A percentile compares a stretch with the other conserved stretches of the same genome.
These are phyloP conservation scores for Poa annua DNA, from an alignment of 176 grass and related monocot genomes.

Conservation along the genomic window DNA sequence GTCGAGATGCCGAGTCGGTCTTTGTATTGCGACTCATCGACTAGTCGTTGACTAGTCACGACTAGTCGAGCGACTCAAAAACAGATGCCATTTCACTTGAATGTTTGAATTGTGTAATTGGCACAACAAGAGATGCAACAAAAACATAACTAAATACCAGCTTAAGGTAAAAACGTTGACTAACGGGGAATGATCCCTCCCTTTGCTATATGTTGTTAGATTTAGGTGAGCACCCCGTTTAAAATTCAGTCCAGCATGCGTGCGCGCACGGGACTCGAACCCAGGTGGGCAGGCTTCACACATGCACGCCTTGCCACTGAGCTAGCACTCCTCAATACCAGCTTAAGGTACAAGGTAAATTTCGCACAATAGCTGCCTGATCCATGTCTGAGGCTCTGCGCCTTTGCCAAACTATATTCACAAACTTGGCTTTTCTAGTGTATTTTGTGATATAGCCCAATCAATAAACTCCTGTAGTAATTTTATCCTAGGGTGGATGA, in stretches of 20 bases:
- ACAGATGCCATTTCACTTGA: conserved; percentile 9
- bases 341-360: conserved; percentile 21
- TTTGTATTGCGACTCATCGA: too few species aligned
- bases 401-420: not conserved
- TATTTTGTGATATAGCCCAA: not conserved
- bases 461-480: not conserved
- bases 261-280: too few species aligned
- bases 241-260: too few species aligned
- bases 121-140: not conserved
- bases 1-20: too few species aligned
- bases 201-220: too few species aligned
- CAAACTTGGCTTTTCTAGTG: conserved; percentile 14
- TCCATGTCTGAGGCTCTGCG: not conserved
- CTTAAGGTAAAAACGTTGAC: not conserved
- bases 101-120: conserved; percentile 16
- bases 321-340: not conserved
- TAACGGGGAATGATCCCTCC: too few species aligned
- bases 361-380: too few species aligned
- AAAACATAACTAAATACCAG: conserved; percentile 26
- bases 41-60: too few species aligned
- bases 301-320: too few species aligned
- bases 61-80: too few species aligned
- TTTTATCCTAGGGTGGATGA: not conserved
- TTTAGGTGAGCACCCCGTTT: too few species aligned
- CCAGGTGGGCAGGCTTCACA: too few species aligned